A percentile compares a stretch with the other conserved stretches of the same genome.
Evolutionary conservation across 305 asterid genomes (phyloP).

Genomic region (Solanum hybrid): DNA sequence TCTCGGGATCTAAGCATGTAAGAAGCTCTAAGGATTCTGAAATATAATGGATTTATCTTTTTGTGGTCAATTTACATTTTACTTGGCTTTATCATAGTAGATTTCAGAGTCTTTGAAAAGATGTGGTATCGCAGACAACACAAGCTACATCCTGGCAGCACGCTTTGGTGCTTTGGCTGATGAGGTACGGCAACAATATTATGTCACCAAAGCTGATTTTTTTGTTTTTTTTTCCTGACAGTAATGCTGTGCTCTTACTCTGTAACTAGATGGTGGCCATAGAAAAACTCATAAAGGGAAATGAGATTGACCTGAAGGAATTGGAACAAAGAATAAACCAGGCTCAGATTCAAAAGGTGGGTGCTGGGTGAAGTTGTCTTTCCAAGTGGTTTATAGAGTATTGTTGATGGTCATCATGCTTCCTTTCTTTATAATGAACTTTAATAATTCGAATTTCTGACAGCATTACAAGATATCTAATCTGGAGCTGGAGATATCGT

Average conservation of each 20-base stretch:
- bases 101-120: constrained; percentile 84
- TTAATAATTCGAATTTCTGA: not conserved
- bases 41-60: not conserved
- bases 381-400: not conserved
- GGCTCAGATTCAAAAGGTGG: constrained; percentile 77
- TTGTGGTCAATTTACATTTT: not conserved
- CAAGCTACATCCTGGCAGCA: constrained; percentile 71
- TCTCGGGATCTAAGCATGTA: constrained; percentile 93
- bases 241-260: not conserved
- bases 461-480: constrained; percentile 79
- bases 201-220: not conserved
- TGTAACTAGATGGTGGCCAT: constrained; percentile 38
- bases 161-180: constrained; percentile 70
- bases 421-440: not conserved
- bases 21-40: constrained; percentile 5
- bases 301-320: constrained; percentile 64
- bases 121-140: constrained; percentile 73
- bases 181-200: constrained; percentile 41
- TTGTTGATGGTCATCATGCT: not conserved
- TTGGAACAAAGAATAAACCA: constrained; percentile 55
- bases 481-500: constrained; percentile 62
- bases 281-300: constrained; percentile 57
- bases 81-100: constrained; percentile 20
- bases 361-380: not conserved
- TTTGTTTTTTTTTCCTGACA: not conserved